Percentiles rank a stretch among this genome's conserved stretches.
These are phyloP conservation scores for Streptanthus diversifolius DNA, from an alignment of 345 rosid species.

Conservation along the genomic window DNA sequence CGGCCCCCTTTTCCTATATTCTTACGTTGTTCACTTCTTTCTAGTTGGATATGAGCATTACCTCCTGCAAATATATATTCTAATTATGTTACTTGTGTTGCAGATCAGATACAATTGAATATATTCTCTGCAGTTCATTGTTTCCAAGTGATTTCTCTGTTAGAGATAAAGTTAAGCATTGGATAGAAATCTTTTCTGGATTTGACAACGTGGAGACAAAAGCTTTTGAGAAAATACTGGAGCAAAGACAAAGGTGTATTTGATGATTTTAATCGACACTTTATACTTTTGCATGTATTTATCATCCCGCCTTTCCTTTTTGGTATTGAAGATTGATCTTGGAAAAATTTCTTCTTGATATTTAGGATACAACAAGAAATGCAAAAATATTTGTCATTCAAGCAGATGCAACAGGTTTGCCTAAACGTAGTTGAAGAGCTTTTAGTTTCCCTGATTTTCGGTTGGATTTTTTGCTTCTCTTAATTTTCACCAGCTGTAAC, in stretches of 20 bases:
- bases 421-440: not conserved
- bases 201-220: slow-evolving; percentile 84
- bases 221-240: slow-evolving; percentile 87
- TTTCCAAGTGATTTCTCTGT: slow-evolving; percentile 64
- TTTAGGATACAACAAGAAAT: slow-evolving; percentile 97
- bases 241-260: slow-evolving; percentile 87
- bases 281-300: slow-evolving; percentile 16
- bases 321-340: slow-evolving; percentile 40
- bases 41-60: not conserved
- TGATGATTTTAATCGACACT: slow-evolving; percentile 26
- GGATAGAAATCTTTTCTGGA: slow-evolving; percentile 74
- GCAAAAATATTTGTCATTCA: slow-evolving; percentile 76
- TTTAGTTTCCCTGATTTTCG: not conserved
- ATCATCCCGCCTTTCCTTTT: slow-evolving; percentile 18
- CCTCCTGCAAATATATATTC: not conserved
- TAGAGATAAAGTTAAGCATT: slow-evolving; percentile 59
- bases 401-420: slow-evolving; percentile 83
- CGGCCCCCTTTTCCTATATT: not conserved
- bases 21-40: not conserved
- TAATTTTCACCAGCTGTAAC: not conserved
- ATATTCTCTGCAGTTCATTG: slow-evolving; percentile 57
- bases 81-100: slow-evolving; percentile 31
- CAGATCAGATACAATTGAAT: slow-evolving; percentile 92
- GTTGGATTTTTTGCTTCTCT: not conserved
- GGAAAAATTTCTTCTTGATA: slow-evolving; percentile 41